Evolutionary conservation across 2,329 filamentous ascomycete genomes (phyloP).

Genomic region (Coniochaeta ligniaria): DNA sequence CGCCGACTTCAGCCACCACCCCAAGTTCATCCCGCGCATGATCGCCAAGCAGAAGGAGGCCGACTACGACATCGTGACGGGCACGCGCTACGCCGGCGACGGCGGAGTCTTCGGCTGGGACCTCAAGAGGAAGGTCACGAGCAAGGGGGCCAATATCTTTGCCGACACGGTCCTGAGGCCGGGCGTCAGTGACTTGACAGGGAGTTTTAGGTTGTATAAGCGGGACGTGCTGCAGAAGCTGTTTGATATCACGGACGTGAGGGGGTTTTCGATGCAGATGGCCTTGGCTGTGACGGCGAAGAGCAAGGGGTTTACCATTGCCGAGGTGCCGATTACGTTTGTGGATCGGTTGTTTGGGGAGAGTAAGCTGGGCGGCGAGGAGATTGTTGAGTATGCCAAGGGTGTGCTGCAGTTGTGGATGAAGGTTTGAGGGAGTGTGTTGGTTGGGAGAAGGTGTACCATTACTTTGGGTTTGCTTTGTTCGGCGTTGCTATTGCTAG

Average conservation of each 20-base stretch:
- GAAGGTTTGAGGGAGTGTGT: constrained; percentile 43
- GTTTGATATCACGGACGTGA: constrained; percentile 84
- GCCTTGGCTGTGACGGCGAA: constrained; percentile 98
- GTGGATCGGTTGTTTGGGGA: constrained; percentile 90
- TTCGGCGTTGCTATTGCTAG: not conserved
- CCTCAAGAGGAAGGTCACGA: constrained; percentile 79
- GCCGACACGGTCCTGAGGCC: constrained; percentile 90
- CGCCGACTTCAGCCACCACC: constrained; percentile 98
- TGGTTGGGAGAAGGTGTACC: not conserved
- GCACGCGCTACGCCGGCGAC: constrained; percentile 84
- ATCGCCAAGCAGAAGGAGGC: constrained; percentile 68
- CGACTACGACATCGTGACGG: constrained; percentile 94
- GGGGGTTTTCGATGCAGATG: constrained; percentile 99
- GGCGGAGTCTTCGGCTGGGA: constrained; percentile 97
- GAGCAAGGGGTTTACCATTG: constrained; percentile 88
- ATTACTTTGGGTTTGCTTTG: not conserved
- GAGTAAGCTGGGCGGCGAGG: constrained; percentile 85
- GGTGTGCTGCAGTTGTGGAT: constrained; percentile 72
- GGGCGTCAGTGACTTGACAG: constrained; percentile 91
- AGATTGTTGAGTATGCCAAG: constrained; percentile 96
- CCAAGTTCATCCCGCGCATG: constrained; percentile 97
- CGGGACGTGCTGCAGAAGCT: constrained; percentile 82
- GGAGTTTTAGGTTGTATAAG: constrained; percentile 93
- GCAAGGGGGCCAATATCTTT: constrained; percentile 85
- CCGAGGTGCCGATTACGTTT: constrained; percentile 93